phyloP scores from a whole-genome alignment of 2,329 filamentous ascomycete species.

The Alternaria postmessia region DNA sequence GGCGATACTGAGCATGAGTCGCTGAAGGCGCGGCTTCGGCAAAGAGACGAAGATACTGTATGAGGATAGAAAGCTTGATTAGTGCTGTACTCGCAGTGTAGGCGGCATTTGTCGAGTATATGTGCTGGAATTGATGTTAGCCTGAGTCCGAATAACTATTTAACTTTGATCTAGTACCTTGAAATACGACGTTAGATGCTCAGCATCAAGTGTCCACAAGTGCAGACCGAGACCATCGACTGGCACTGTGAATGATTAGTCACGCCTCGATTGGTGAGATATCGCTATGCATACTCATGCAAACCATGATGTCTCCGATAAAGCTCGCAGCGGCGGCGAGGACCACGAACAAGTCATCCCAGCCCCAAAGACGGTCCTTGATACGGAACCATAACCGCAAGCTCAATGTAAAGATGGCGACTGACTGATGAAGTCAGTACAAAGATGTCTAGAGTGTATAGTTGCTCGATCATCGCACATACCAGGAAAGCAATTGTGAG shows the following conservation, averaged over 20 bases:
- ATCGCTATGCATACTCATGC: slow-evolving; percentile 36
- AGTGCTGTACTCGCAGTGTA: slow-evolving; percentile 45
- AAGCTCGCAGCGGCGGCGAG: slow-evolving; percentile 35
- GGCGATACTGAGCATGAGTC: slow-evolving; percentile 12
- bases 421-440: slow-evolving; percentile 24
- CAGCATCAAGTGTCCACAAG: slow-evolving; percentile 33
- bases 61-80: slow-evolving; percentile 50
- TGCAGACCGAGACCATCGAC: slow-evolving; percentile 45
- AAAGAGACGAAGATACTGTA: slow-evolving; percentile 50
- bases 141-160: too few relatives aligned
- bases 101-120: slow-evolving; percentile 42
- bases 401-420: slow-evolving; percentile 37
- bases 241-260: slow-evolving; percentile 38
- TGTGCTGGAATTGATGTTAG: slow-evolving; percentile 27
- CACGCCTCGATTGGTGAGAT: not conserved
- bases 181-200: slow-evolving; percentile 36
- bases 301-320: slow-evolving; percentile 40
- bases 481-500: slow-evolving; percentile 42
- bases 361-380: slow-evolving; percentile 43
- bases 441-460: not conserved
- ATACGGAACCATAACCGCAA: slow-evolving; percentile 44
- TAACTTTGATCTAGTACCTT: slow-evolving; percentile 26
- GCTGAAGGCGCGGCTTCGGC: slow-evolving; percentile 27
- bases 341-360: slow-evolving; percentile 47
- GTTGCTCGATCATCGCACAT: slow-evolving; percentile 14